Evolutionary conservation across 768 basidiomycete species (phyloP), one percentile per base, ranked within the genome.

Genomic region (Mycena olivaceomarginata): DNA sequence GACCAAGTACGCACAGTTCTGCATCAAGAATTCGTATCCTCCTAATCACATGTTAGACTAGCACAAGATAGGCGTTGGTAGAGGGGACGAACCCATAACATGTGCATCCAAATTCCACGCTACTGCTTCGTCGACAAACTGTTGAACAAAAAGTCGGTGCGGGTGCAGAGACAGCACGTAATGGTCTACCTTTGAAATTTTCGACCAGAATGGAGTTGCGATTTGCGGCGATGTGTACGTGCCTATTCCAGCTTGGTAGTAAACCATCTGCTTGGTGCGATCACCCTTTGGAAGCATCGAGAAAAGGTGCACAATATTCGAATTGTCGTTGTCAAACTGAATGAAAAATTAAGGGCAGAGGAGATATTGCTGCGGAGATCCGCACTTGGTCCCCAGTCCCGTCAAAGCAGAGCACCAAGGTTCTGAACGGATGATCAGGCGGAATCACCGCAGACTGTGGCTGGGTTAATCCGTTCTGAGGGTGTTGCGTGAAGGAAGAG

Each of bases 21-120:
- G 87, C 92, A 92, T 93, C 57, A 93, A 81, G 80, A 93, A 93
- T 75, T 90, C 89, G 70, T 93, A 93, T 3, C 92, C 93, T 9
- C 85, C 92, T 90, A 48, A 11, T 53, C 45, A 45, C n/a, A 41
- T 48, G 37, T 57, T 5, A 43, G 67, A 37, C 41, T 8, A 20
- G 25, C 45, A 66, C 53, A 59, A 43, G 31, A 20, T 59, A 13
- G 18, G 10, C 15, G 60, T 16, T 9, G 67, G 20, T 20, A 78
- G 67, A 57, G 41, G 20, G 75, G 41, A 13, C 76, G 1, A 41
- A 90, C 90, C 88, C 89, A 91, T 92, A 37, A 92, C 90, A 80
- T 93, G 92, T 3, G 88, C 88, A 66, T 90, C 81, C 4, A 93
- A 84, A 73, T 92, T 86, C 80, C 80, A 87, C 4, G 88, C 92